Percentiles rank a stretch among this genome's conserved stretches.
Evolutionary conservation across 495 filamentous ascomycete genomes (phyloP).

Genomic region (Chaetomidium leptoderma): DNA sequence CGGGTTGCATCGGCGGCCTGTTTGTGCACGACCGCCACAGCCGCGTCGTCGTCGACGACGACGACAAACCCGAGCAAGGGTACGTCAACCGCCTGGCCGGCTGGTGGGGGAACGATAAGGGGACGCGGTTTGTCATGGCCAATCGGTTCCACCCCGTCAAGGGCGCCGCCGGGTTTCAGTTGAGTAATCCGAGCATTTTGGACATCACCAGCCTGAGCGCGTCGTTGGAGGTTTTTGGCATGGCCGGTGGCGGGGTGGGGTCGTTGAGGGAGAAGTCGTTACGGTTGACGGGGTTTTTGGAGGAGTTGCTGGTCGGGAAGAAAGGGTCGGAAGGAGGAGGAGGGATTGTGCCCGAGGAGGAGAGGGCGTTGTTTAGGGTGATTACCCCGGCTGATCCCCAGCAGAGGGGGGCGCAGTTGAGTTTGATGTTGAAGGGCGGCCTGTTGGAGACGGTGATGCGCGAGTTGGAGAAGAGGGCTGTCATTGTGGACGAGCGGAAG

Average conservation of each 20-base stretch:
- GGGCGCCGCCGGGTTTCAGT: constrained; percentile 65
- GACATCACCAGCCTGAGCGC: constrained; percentile 68
- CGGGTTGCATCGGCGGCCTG: constrained; percentile 77
- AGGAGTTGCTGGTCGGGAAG: constrained; percentile 58
- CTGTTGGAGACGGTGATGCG: constrained; percentile 67
- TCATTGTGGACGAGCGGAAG: constrained; percentile 83
- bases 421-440: constrained; percentile 61
- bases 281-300: constrained; percentile 72
- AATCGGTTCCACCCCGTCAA: constrained; percentile 69
- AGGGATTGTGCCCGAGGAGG: too few relatives aligned
- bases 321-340: too few relatives aligned
- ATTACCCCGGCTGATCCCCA: constrained; percentile 73
- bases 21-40: constrained; percentile 83
- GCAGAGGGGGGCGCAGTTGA: constrained; percentile 83
- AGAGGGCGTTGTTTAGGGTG: constrained; percentile 57
- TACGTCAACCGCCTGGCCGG: constrained; percentile 63
- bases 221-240: constrained; percentile 72
- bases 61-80: constrained; percentile 36
- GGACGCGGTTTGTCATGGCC: constrained; percentile 71
- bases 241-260: constrained; percentile 62
- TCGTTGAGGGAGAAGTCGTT: constrained; percentile 71
- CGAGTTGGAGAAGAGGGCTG: constrained; percentile 60
- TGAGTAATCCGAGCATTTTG: constrained; percentile 63
- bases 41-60: constrained; percentile 40
- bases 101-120: constrained; percentile 86